Base-by-base conservation (phyloP, 495 filamentous ascomycete genomes). In the Coniosporium apollinis region DNA sequence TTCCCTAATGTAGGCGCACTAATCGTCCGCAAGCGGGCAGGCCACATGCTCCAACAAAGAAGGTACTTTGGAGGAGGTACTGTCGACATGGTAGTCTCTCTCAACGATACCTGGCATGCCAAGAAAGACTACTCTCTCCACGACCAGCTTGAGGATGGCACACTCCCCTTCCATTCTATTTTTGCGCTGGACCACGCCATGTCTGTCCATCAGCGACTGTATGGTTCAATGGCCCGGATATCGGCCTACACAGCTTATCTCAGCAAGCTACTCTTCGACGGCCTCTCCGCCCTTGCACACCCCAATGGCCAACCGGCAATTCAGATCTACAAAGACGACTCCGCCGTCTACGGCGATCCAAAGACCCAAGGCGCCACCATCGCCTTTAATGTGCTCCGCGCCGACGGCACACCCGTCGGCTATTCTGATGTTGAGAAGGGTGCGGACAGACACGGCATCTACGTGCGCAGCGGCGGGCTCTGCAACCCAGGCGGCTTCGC, bases 61-160 rank as follows among this genome's bases (percentile, higher is more conserved):
- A 69, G 62, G 34, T 84, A 78, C 48, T 87, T 87, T 48, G 80
- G 79, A 20, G 80, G 80, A 7, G 79, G 81, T 5, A 83, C 79
- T 1, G 76, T 85, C 15, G 72, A 74, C 30, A 70, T 80, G 64
- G 65, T 85, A 18, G 67, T 66, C 11, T 63, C 61, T 32, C 54
- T 66, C 16, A 62, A 64, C 9, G 58, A 65, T 19, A 61, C 62
- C n/a, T 85, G 74, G 72, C 74, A 79, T 54, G 60, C 65, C 19
- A 71, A 52, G 28, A 82, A 74, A 43, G 60, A 66, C 21, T 54
- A 55, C 15, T 51, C 52, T 24, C 50, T 82, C 3, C 77, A 82
- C 41, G 72, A 80, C 29, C 61, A 60, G 14, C 62, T 86, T 1
- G 81, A 86, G 44, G 81, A 87, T 52, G 81, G 81, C 3, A 86